Conservation (phyloP, 202 grass and related monocot species). For the Schoenoplectus tabernaemontani region DNA sequence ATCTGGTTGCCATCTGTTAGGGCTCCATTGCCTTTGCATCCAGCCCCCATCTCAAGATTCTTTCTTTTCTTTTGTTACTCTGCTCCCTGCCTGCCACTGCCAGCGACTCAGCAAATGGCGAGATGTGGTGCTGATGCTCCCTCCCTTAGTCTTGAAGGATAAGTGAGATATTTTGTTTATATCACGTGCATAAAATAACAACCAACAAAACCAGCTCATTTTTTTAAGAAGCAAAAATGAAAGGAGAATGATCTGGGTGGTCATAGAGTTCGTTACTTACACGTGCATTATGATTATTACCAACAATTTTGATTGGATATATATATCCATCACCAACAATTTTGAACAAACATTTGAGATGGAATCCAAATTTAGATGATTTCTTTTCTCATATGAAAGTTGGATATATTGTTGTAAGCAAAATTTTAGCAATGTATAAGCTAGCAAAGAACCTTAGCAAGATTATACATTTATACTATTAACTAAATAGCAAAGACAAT, state of each 20-base stretch:
- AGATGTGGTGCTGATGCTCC: neutral
- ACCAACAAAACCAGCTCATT: neutral
- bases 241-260: neutral
- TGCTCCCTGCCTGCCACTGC: neutral
- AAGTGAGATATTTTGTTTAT: neutral
- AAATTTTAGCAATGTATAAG: too few relatives aligned
- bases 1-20: conserved; percentile 19
- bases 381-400: too few relatives aligned
- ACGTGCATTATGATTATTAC: too few relatives aligned
- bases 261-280: too few relatives aligned
- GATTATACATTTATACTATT: too few relatives aligned
- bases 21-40: neutral
- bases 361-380: too few relatives aligned
- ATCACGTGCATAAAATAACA: neutral
- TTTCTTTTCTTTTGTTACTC: neutral
- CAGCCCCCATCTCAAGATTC: conserved; percentile 1
- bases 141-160: neutral
- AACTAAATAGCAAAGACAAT: too few relatives aligned
- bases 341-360: too few relatives aligned
- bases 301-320: too few relatives aligned
- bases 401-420: too few relatives aligned
- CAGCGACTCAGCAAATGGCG: neutral
- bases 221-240: neutral
- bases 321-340: too few relatives aligned
- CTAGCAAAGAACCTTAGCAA: too few relatives aligned